Evolutionary conservation across 2,329 filamentous ascomycete genomes (phyloP).

Genomic region (Phaeoacremonium minimum): DNA sequence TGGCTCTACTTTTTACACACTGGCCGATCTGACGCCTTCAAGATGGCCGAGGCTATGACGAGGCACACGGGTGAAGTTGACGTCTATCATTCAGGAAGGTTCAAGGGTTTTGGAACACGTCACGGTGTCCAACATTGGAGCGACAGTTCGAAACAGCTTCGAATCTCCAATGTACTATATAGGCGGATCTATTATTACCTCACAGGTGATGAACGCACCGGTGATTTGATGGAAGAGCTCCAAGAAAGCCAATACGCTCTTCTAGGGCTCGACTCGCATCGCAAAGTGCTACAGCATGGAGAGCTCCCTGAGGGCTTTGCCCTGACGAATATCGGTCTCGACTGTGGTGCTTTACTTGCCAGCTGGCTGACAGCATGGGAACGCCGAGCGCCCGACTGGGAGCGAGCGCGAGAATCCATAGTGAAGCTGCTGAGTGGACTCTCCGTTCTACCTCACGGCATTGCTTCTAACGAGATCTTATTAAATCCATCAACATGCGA

Average conservation of each 20-base stretch:
- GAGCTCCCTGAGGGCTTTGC: constrained; percentile 37
- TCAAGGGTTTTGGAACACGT: constrained; percentile 56
- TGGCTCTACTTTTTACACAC: constrained; percentile 61
- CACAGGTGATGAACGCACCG: constrained; percentile 51
- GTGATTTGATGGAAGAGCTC: constrained; percentile 46
- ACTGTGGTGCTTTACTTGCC: constrained; percentile 53
- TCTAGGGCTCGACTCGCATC: too few species aligned
- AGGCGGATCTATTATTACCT: constrained; percentile 54
- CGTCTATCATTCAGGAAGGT: constrained; percentile 54
- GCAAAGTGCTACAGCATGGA: too few species aligned
- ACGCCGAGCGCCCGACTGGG: constrained; percentile 46
- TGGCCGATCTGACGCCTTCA: constrained; percentile 51
- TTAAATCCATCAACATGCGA: too few species aligned
- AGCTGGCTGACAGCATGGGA: constrained; percentile 59
- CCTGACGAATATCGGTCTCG: constrained; percentile 51
- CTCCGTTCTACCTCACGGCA: constrained; percentile 50
- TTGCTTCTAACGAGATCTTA: constrained; percentile 50
- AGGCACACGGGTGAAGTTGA: constrained; percentile 59
- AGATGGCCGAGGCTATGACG: constrained; percentile 53
- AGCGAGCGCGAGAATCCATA: constrained; percentile 47
- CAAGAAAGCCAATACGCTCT: too few species aligned
- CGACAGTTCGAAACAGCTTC: constrained; percentile 59
- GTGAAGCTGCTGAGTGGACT: constrained; percentile 44
- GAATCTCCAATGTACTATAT: constrained; percentile 55
- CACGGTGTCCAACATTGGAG: constrained; percentile 60